Evolutionary conservation across 768 basidiomycete genomes (phyloP), one percentile per base, ranked within the genome.

Genomic region (Hemileccinum rubropunctum): DNA sequence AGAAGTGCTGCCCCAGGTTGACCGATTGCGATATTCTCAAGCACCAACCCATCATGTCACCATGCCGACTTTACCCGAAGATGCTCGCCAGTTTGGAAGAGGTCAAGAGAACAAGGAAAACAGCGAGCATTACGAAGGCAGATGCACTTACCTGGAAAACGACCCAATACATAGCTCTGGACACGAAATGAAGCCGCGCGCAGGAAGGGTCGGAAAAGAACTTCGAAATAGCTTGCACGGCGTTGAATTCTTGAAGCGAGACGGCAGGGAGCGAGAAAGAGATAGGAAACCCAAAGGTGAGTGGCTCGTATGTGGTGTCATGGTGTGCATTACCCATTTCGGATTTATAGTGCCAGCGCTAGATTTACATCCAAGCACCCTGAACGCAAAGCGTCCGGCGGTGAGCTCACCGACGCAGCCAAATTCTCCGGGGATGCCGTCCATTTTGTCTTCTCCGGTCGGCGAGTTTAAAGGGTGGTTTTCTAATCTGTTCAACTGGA

Each of bases 401-500:
- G 66, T 81, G 9, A 72, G 73, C 10, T 82, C 84, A 9, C 81
- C 83, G 9, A 72, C 42, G 54, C 71, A 46, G 72, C 74, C 17
- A 69, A 74, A 23, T 69, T 72, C 58, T 46, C 74, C 56, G 51
- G 71, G 53, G 23, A 65, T 63, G 52, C 64, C 51, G 20, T 71
- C 66, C 42, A 65, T 82, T 37, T 72, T 80, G 7, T 82, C 87
- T 14, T 87, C 87, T n/a, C 84, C 82, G 10, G 85, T 88, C 13
- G 85, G 85, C 50, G 89, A 91, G 66, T 83, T 91, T 69, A 88
- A 87, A 64, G 88, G 87, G 30, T 97, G 95, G 95, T 95, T 98
- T 70, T 90, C 91, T 18, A 95, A 89, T 58, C 74, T 98, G 27
- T 98, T 98, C 76, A 89, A 84, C 67, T 97, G 92, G 89, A 93